Evolutionary conservation across 257 asterid species (phyloP).

Genomic region (Capsicum pubescens): DNA sequence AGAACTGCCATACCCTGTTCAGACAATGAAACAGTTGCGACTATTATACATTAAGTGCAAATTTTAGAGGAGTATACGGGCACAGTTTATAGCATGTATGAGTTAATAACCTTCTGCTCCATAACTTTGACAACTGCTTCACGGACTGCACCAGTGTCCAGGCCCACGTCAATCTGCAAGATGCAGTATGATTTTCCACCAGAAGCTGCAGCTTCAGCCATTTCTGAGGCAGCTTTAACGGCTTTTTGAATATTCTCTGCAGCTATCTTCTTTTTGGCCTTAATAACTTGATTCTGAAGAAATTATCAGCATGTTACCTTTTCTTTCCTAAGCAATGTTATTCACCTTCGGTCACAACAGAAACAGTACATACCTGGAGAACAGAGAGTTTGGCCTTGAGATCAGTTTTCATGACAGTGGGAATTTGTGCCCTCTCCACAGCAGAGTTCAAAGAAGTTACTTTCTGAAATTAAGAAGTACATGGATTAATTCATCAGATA

Average conservation of each 20-base stretch:
- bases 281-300: conserved; percentile 70
- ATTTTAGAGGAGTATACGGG: neutral
- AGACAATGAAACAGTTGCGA: conserved; percentile 18
- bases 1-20: conserved; percentile 81
- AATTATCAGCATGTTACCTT: conserved; percentile 14
- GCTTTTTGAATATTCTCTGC: conserved; percentile 86
- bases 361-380: conserved; percentile 69
- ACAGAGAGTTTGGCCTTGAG: conserved; percentile 71
- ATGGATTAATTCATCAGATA: neutral
- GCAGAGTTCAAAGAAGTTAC: conserved; percentile 81
- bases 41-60: neutral
- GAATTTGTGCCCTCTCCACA: conserved; percentile 80
- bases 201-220: conserved; percentile 73
- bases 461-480: conserved; percentile 57
- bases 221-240: conserved; percentile 59
- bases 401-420: conserved; percentile 83
- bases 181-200: conserved; percentile 83
- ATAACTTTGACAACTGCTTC: conserved; percentile 96
- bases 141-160: conserved; percentile 93
- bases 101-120: conserved; percentile 73
- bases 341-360: neutral
- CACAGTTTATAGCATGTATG: conserved; percentile 11
- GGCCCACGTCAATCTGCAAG: conserved; percentile 74
- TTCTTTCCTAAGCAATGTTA: conserved; percentile 5
- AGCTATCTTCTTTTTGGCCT: conserved; percentile 83